Evolutionary conservation across 768 basidiomycete genomes (phyloP), one percentile per base, ranked within the genome.

Genomic region (Boletus barrowsii): DNA sequence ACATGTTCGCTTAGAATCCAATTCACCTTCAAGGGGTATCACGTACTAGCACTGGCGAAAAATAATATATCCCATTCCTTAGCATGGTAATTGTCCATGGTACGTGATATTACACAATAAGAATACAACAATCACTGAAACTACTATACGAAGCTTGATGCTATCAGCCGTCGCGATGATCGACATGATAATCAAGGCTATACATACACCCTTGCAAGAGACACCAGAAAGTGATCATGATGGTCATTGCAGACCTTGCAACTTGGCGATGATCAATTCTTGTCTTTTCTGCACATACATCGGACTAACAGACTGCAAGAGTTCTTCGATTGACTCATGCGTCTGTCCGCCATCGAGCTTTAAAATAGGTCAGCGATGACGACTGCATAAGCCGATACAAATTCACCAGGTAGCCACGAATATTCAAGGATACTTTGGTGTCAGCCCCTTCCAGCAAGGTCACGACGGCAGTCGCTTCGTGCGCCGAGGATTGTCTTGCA

Each of bases 311-410:
- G 76, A 72, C 47, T 75, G 73, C 33, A 90, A 73, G 26, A 88
- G 73, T 30, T 73, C 75, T 46, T 88, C 87, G 18, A 88, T 62
- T 18, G 78, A 79, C 68, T 90, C 87, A 53, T 79, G 82, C 10
- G 68, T 67, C 53, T 59, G 56, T 42, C 68, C 65, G 32, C 29
- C 62, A 39, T 68, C 65, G 33, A 62, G 32, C 70, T 68, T 58
- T 49, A 47, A 54, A 52, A 59, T 53, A 50, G 42, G 47, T 65
- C 46, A 60, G 57, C 40, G 33, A 55, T 47, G 47, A 43, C 7
- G n/a, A n/a, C 15, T 11, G 48, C 36, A n/a, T 36, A 35, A 32
- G 39, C 18, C 18, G 45, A 45, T 43, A 41, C 18, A 24, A 20
- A 61, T 72, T 65, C 62, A 85, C 86, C 66, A 71, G 77, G 63